Evolutionary conservation across 352 stramenopile species (phyloP).

Genomic region (Plasmopara viticola): DNA sequence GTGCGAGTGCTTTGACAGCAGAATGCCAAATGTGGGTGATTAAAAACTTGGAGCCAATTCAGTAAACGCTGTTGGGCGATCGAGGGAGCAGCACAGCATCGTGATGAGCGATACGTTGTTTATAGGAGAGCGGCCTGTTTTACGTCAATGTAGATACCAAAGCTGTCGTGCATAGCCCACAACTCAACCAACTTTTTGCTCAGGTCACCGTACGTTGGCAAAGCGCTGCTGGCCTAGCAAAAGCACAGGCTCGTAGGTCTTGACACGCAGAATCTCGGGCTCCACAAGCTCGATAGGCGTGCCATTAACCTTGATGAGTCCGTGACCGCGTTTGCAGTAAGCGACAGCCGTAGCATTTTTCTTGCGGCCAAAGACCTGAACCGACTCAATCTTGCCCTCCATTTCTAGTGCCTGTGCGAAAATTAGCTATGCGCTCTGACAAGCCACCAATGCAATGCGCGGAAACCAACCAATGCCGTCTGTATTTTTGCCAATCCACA

Average conservation of each 20-base stretch:
- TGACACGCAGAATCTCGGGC: conserved; percentile 95
- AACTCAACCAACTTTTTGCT: conserved; percentile 9
- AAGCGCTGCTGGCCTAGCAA: conserved; percentile 98
- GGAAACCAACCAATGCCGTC: conserved; percentile 29
- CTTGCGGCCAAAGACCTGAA: conserved; percentile 88
- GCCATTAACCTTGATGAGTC: conserved; percentile 99
- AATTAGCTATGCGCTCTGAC: conserved; percentile 53
- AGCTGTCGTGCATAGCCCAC: conserved; percentile 25
- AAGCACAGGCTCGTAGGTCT: conserved; percentile 99
- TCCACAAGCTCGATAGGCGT: conserved; percentile 98
- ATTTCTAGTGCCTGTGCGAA: conserved; percentile 74
- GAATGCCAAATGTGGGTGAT: conserved; percentile 38
- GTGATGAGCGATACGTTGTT: background rate
- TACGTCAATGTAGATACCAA: conserved; percentile 16
- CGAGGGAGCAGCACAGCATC: background rate
- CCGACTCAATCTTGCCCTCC: conserved; percentile 85
- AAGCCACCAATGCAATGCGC: too few relatives aligned
- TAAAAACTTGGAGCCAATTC: background rate
- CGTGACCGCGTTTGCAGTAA: conserved; percentile 98
- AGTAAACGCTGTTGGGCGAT: conserved; percentile 9
- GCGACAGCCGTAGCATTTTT: conserved; percentile 99
- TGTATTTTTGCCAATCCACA: conserved; percentile 18
- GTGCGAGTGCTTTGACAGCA: conserved; percentile 40
- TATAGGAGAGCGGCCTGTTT: background rate
- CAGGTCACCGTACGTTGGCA: conserved; percentile 87